phyloP scores from a whole-genome alignment of 192 early-diverging fungal species.

The Rhizoclosmatium sp. region DNA sequence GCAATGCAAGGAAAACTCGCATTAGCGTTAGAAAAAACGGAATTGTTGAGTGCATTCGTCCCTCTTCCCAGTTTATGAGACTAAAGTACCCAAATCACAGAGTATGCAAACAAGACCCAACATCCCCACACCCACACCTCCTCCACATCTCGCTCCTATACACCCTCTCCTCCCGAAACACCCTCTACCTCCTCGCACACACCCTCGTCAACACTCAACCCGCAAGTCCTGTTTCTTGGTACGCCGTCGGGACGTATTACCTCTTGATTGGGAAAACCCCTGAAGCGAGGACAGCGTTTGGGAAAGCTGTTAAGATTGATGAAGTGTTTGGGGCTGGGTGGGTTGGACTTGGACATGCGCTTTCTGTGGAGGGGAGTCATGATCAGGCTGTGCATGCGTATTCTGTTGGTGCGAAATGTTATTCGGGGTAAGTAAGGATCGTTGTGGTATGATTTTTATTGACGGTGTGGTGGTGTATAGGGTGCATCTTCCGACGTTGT shows the following conservation, averaged over 20 bases:
- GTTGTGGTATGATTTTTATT: slow-evolving; percentile 13
- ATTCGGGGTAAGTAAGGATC: slow-evolving; percentile 64
- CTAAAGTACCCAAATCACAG: slow-evolving; percentile 45
- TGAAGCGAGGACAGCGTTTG: slow-evolving; percentile 75
- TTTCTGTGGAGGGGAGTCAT: slow-evolving; percentile 74
- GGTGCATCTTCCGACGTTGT: slow-evolving; percentile 74
- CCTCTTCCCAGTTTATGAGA: neutral
- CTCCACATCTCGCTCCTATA: slow-evolving; percentile 73
- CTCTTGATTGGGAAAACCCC: slow-evolving; percentile 53
- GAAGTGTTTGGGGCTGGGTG: slow-evolving; percentile 72
- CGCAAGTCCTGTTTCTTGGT: slow-evolving; percentile 71
- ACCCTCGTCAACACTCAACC: slow-evolving; percentile 72
- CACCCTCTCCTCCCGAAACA: slow-evolving; percentile 66
- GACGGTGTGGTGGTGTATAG: slow-evolving; percentile 43
- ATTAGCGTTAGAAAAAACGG: slow-evolving; percentile 26
- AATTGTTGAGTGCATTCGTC: neutral
- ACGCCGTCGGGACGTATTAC: slow-evolving; percentile 83
- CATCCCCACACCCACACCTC: slow-evolving; percentile 65
- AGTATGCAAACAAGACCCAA: slow-evolving; percentile 65
- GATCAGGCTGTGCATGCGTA: slow-evolving; percentile 84
- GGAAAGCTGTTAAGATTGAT: slow-evolving; percentile 70
- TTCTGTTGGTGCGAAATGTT: slow-evolving; percentile 64
- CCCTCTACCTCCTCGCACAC: slow-evolving; percentile 78
- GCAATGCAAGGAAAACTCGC: neutral
- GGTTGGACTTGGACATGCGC: slow-evolving; percentile 84